Evolutionary conservation across 306 rosid species (phyloP), one percentile per base, ranked within the genome.

Genomic region (Lathyrus tuberosus): DNA sequence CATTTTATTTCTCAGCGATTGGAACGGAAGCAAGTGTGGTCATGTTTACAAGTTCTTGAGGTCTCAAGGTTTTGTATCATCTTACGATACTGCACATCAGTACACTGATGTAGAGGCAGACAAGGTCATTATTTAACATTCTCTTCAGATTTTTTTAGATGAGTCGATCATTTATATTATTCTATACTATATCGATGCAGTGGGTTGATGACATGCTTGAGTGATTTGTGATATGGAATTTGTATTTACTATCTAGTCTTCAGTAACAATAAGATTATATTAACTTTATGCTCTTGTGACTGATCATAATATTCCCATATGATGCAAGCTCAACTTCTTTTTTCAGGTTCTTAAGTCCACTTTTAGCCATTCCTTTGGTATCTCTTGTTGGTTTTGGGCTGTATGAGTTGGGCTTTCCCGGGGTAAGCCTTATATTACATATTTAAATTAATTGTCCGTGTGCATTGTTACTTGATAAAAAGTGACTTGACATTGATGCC

Each of bases 11-110:
- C 49, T 72, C 82, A 94, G 99, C 75, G 99, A 94, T 62, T 94
- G 99, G 97, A 94, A 94, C 12, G 97, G 99, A 79, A 88, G 97
- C 86, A 94, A 94, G 74, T 87, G 99, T 14, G 99, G 99, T 38
- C 90, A 94, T 75, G 95, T 94, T 46, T 94, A 94, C 87, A 86
- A 86, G 83, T 94, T 94, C 80, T 86, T 94, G 67, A 81, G 99
- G 81, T 88, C 97, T 15, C 97, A 87, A 53, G 99, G 99, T 44
- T 94, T 94, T 78, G 90, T 77, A 62, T 94, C 99, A 12, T 88
- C 99, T 9, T 94, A 94, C 70, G 99, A 94, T 79, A 91, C 92
- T 0, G 99, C 97, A 61, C 97, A n/a, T n/a, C n/a, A n/a, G n/a
- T n/a, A n/a, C n/a, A n/a, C n/a, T n/a, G n/a, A n/a, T n/a, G n/a